Evolutionary conservation across 441 rosid species (phyloP), one percentile per base, ranked within the genome.

Genomic region (Dalechampia spathulata): DNA sequence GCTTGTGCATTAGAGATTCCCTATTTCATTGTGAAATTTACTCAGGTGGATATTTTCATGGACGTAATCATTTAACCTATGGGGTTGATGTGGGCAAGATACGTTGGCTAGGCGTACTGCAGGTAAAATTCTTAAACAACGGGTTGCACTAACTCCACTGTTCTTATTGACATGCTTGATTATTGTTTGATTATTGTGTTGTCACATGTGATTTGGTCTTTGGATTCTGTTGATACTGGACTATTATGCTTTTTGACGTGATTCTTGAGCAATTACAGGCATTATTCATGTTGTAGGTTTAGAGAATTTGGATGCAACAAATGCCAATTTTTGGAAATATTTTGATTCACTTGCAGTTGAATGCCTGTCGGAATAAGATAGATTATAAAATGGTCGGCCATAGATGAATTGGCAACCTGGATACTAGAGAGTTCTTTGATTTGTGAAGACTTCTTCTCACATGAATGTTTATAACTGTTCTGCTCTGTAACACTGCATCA

Each of bases 21-120:
- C 38, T 16, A 6, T 14, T 58, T 17, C 37, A 15, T 53, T 16
- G 7, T 32, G 54, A 45, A 42, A 70, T 52, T 16, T 44, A 41
- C 32, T 3, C 13, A 79, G 84, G 83, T 64, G 84, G 87, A 50
- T 79, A 77, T 64, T 76, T 82, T 66, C 87, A 79, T 69, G 84
- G 84, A 40, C 75, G 76, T 49, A 44, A 65, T 28, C 34, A 72
- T 58, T 72, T 77, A 46, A 73, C 81, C 17, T 82, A 76, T 68
- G 87, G 84, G 61, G 77, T 82, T 61, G 82, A 77, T 71, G 61
- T 82, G 66, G 59, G 49, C 60, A 71, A 68, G 58, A 75, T 82
- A 54, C 80, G 87, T 23, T 77, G 80, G 87, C 34, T 82, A 53
- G 87, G 85, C 32, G 76, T 82, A 15, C 68, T 79, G 15, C 85